Percentiles rank a stretch among this genome's conserved stretches.
phyloP scores from a whole-genome alignment of 1,284 basidiomycete genomes.

The Laetiporus sulphureus region DNA sequence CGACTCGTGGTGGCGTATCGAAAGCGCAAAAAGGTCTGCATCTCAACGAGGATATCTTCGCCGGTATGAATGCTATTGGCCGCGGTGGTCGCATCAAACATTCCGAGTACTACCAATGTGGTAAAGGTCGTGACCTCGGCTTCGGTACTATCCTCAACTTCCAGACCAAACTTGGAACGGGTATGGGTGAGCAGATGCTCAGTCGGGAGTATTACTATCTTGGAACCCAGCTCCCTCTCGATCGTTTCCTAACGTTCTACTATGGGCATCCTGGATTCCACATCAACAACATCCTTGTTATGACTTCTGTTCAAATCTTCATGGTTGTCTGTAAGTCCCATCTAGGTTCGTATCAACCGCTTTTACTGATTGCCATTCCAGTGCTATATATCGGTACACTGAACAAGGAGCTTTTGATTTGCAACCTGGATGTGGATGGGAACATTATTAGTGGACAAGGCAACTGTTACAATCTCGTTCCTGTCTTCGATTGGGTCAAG shows the following conservation, averaged over 20 bases:
- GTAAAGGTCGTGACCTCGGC: conserved; percentile 98
- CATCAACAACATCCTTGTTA: conserved; percentile 99
- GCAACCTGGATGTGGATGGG: conserved; percentile 76
- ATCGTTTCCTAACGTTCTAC: conserved; percentile 99
- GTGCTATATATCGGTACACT: conserved; percentile 92
- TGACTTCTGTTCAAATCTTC: conserved; percentile 93
- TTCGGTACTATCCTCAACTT: conserved; percentile 99
- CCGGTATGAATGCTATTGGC: conserved; percentile 98
- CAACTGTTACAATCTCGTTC: conserved; percentile 91
- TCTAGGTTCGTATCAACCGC: too few relatives aligned
- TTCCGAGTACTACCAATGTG: conserved; percentile 98
- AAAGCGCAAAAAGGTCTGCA: conserved; percentile 99
- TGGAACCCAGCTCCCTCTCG: conserved; percentile 95
- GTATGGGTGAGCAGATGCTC: conserved; percentile 99
- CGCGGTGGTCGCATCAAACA: conserved; percentile 99
- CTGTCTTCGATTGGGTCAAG: conserved; percentile 95
- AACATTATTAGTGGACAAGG: conserved; percentile 76
- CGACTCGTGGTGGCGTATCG: conserved; percentile 95
- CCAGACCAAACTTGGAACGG: conserved; percentile 99
- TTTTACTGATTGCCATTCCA: conserved; percentile 23
- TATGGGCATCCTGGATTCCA: conserved; percentile 99
- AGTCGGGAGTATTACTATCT: conserved; percentile 99
- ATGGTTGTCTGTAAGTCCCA: conserved; percentile 75
- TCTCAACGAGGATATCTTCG: conserved; percentile 99
- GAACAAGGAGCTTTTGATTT: conserved; percentile 86